Conservation (phyloP, 305 asterid species). For the Solanum hybrid region DNA sequence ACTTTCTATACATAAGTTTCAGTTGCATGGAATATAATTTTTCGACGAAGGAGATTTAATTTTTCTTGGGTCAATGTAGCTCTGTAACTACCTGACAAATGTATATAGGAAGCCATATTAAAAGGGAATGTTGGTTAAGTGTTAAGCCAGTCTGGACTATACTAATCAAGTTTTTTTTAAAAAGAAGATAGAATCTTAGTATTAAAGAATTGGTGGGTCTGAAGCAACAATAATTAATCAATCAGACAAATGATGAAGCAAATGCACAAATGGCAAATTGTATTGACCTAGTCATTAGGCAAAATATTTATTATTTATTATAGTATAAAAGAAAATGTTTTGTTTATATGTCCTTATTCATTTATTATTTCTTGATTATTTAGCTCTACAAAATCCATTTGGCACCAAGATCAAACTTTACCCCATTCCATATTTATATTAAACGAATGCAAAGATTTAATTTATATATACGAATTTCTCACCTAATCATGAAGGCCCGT, state of each 20-base stretch:
- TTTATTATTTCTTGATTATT: background rate
- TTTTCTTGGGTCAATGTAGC: background rate
- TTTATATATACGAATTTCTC: background rate
- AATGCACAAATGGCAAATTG: background rate
- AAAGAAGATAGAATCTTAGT: background rate
- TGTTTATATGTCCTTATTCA: background rate
- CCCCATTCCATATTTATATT: background rate
- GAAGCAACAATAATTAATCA: slow-evolving; percentile 3
- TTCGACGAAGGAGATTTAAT: background rate
- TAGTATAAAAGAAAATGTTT: background rate
- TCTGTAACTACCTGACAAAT: background rate
- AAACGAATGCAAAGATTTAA: background rate
- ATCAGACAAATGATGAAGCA: slow-evolving; percentile 2
- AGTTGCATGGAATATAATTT: background rate
- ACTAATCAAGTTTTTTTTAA: background rate
- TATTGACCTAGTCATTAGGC: background rate
- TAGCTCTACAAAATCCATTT: background rate
- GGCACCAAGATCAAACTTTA: background rate
- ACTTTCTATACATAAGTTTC: background rate
- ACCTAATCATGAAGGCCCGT: background rate
- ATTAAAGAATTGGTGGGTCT: background rate
- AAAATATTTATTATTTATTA: background rate
- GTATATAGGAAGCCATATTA: background rate
- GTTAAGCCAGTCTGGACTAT: background rate
- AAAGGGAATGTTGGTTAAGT: background rate